These are phyloP conservation scores for Diaporthe citrichinensis DNA, from an alignment of 2,329 filamentous ascomycete species.

Conservation along the genomic window DNA sequence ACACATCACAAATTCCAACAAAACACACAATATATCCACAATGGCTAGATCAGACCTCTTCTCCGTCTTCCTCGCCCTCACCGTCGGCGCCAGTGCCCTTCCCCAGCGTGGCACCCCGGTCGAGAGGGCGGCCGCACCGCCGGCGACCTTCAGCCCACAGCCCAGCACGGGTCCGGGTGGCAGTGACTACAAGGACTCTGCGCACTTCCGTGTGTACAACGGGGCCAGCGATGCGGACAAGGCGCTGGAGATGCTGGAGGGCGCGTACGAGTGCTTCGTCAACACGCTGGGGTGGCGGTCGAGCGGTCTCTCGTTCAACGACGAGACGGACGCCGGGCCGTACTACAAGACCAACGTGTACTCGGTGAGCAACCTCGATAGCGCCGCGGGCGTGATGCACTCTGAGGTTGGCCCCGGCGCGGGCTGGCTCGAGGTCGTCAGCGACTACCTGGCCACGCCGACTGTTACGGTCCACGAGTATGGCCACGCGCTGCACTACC, in stretches of 20 bases:
- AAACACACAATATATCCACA: not conserved
- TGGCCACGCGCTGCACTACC: conserved; percentile 21
- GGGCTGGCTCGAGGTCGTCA: conserved; percentile 20
- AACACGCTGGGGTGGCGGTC: conserved; percentile 52
- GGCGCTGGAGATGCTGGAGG: conserved; percentile 59
- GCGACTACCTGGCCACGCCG: conserved; percentile 16
- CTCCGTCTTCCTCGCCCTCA: conserved; percentile 11
- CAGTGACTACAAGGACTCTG: conserved; percentile 51
- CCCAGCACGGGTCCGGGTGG: conserved; percentile 48
- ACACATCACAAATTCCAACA: not conserved
- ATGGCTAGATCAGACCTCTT: conserved; percentile 22
- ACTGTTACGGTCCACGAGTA: conserved; percentile 21
- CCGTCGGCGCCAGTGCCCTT: not conserved
- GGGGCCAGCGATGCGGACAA: conserved; percentile 48
- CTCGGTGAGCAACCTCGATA: not conserved
- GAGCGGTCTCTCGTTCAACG: conserved; percentile 50
- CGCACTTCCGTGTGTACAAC: conserved; percentile 58
- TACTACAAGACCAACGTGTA: conserved; percentile 22
- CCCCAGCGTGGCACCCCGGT: conserved; percentile 2
- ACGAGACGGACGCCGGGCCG: conserved; percentile 33
- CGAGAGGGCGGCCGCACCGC: conserved; percentile 2
- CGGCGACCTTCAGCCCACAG: conserved; percentile 22
- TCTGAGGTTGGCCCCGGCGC: not conserved
- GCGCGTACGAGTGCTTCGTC: conserved; percentile 56
- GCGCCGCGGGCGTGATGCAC: conserved; percentile 15